A percentile compares a stretch with the other conserved stretches of the same genome.
phyloP scores from a whole-genome alignment of 768 basidiomycete species.

The Gloeophyllum trabeum region DNA sequence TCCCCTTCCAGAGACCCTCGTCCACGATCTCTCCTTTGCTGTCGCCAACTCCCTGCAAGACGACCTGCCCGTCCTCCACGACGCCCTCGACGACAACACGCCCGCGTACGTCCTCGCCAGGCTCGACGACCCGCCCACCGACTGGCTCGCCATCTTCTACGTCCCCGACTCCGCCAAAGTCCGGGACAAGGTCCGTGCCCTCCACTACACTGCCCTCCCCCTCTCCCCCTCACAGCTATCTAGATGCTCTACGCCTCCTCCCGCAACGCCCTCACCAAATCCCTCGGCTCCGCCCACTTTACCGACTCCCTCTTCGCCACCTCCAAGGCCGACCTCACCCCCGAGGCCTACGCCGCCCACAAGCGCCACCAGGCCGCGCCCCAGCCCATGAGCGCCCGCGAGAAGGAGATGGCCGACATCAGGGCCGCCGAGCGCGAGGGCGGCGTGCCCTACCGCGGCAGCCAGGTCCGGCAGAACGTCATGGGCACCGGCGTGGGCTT shows the following conservation, averaged over 20 bases:
- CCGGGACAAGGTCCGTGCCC: constrained; percentile 59
- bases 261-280: constrained; percentile 53
- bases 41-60: constrained; percentile 40
- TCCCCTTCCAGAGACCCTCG: constrained; percentile 47
- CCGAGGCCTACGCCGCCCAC: constrained; percentile 66
- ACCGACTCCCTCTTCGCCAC: constrained; percentile 73
- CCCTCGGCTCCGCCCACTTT: constrained; percentile 66
- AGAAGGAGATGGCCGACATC: constrained; percentile 73
- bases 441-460: constrained; percentile 42
- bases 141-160: constrained; percentile 72
- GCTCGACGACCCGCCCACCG: constrained; percentile 42
- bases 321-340: constrained; percentile 51
- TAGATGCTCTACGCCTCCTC: constrained; percentile 89
- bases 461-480: constrained; percentile 40
- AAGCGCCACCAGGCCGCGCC: constrained; percentile 61
- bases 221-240: background rate
- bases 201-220: background rate
- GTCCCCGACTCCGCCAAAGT: constrained; percentile 77
- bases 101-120: constrained; percentile 74
- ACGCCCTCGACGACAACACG: constrained; percentile 41
- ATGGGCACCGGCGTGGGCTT: constrained; percentile 53
- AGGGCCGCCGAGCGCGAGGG: constrained; percentile 63
- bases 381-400: constrained; percentile 71
- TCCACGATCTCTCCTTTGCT: constrained; percentile 42
- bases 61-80: constrained; percentile 50